Evolutionary conservation across 768 basidiomycete genomes (phyloP).

Genomic region (Tylopilus balloui): DNA sequence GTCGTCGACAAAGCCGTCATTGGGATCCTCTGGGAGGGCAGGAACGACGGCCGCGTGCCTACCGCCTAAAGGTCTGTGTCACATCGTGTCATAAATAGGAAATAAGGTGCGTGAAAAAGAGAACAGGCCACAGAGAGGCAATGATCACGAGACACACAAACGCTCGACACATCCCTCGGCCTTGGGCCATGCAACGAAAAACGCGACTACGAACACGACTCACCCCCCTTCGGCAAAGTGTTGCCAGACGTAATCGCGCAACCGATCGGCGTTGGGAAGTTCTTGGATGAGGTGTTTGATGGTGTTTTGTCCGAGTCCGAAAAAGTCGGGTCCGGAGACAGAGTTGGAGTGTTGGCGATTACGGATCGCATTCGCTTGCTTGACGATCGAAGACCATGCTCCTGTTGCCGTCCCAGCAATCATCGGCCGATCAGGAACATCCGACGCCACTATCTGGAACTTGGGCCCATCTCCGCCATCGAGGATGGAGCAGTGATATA

Average conservation of each 20-base stretch:
- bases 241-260: conserved; percentile 85
- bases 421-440: conserved; percentile 65
- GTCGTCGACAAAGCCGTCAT: conserved; percentile 25
- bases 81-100: conserved; percentile 31
- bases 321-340: conserved; percentile 86
- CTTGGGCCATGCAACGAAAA: conserved; percentile 4
- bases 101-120: conserved; percentile 25
- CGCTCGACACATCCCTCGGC: conserved; percentile 5
- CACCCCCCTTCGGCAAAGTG: conserved; percentile 82
- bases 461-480: conserved; percentile 84
- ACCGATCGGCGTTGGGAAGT: conserved; percentile 62
- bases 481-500: conserved; percentile 79
- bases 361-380: conserved; percentile 75
- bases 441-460: conserved; percentile 76
- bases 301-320: conserved; percentile 80
- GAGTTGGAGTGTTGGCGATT: conserved; percentile 82
- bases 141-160: conserved; percentile 10
- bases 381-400: conserved; percentile 81
- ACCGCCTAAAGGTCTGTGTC: conserved; percentile 65
- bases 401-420: conserved; percentile 86
- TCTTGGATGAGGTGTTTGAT: conserved; percentile 91
- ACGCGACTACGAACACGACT: conserved; percentile 33
- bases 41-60: conserved; percentile 80
- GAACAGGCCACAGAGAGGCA: conserved; percentile 16
- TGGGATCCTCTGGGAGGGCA: conserved; percentile 64